These are phyloP conservation scores for Auricularia sp. DNA, from an alignment of 768 basidiomycete species.

Conservation along the genomic window DNA sequence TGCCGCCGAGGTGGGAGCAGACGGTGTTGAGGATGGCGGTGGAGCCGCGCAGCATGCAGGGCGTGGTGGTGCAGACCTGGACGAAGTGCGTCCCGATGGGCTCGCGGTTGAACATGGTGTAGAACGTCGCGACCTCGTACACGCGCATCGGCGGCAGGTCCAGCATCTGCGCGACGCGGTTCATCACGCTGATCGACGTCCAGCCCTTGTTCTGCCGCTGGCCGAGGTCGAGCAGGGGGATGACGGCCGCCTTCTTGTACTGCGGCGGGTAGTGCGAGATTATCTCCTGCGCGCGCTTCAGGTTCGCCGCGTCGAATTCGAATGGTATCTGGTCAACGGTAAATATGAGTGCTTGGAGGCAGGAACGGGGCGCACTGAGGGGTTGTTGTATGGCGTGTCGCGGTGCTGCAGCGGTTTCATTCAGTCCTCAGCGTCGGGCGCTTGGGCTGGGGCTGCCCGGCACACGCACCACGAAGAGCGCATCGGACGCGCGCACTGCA, in stretches of 20 bases:
- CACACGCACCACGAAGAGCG: conserved; percentile 71
- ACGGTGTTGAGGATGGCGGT: conserved; percentile 83
- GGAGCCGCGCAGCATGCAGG: conserved; percentile 91
- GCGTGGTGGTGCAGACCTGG: conserved; percentile 97
- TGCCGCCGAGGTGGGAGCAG: conserved; percentile 68
- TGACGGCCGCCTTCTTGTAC: conserved; percentile 97
- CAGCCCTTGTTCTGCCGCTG: conserved; percentile 98
- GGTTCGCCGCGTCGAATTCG: conserved; percentile 69
- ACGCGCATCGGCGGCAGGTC: conserved; percentile 98
- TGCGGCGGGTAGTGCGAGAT: conserved; percentile 91
- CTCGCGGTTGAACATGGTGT: conserved; percentile 99
- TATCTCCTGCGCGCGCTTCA: conserved; percentile 79
- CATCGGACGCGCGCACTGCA: conserved; percentile 53
- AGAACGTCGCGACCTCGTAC: conserved; percentile 98
- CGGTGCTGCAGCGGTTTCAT: conserved; percentile 56
- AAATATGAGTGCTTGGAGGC: background rate
- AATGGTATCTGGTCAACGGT: conserved; percentile 67
- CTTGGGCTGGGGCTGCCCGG: conserved; percentile 1
- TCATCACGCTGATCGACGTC: conserved; percentile 99
- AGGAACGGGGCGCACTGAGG: conserved; percentile 43
- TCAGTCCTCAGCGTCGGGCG: conserved; percentile 3
- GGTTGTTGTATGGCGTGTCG: conserved; percentile 90
- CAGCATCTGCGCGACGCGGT: conserved; percentile 87
- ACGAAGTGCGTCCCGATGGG: conserved; percentile 91
- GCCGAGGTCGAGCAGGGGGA: conserved; percentile 90